Evolutionary conservation across 2,329 filamentous ascomycete genomes (phyloP).

Genomic region (Aureobasidium sp.): DNA sequence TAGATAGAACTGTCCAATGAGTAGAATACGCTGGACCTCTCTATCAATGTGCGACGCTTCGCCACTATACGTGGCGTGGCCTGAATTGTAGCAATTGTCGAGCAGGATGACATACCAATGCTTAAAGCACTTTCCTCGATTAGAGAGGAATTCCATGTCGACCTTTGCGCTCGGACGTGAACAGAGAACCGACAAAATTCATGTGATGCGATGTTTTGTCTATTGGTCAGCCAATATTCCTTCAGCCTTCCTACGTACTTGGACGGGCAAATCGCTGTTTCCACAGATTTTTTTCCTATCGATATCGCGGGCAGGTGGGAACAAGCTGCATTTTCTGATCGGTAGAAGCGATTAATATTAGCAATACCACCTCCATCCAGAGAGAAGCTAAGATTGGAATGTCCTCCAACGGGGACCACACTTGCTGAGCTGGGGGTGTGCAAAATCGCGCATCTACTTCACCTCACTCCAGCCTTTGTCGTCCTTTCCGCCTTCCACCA

Average conservation of each 20-base stretch:
- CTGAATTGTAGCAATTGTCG: too few relatives aligned
- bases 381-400: background rate
- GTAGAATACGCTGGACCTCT: too few relatives aligned
- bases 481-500: conserved; percentile 25
- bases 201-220: too few relatives aligned
- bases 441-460: conserved; percentile 18
- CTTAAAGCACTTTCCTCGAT: too few relatives aligned
- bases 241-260: too few relatives aligned
- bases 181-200: too few relatives aligned
- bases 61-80: background rate
- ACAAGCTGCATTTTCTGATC: background rate
- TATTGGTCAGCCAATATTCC: too few relatives aligned
- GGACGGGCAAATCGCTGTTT: background rate
- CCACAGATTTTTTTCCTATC: background rate
- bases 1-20: too few relatives aligned
- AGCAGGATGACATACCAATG: too few relatives aligned
- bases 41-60: background rate
- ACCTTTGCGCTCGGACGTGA: too few relatives aligned
- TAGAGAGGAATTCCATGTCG: too few relatives aligned
- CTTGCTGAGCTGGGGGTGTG: background rate
- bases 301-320: background rate
- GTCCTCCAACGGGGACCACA: background rate
- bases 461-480: conserved; percentile 28
- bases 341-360: background rate
- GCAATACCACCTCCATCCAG: too few relatives aligned